Conservation (phyloP, 768 basidiomycete species). For the Xerocomellus dryophilus region DNA sequence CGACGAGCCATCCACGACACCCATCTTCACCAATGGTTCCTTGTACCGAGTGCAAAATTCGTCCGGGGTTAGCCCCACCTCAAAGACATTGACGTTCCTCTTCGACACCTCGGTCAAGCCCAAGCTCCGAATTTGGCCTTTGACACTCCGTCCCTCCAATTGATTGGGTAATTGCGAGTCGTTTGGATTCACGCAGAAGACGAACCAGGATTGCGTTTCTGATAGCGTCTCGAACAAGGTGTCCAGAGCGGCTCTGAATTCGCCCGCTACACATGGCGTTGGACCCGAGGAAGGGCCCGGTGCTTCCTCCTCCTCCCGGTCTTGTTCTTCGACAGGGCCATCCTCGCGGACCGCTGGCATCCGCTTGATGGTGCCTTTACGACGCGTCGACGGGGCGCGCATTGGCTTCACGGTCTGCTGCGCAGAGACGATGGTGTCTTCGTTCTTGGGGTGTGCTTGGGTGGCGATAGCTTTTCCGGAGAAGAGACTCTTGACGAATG, state of each 20-base stretch:
- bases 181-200: conserved; percentile 93
- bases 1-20: conserved; percentile 53
- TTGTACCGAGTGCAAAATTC: conserved; percentile 87
- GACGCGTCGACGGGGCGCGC: conserved; percentile 85
- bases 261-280: conserved; percentile 77
- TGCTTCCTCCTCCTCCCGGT: conserved; percentile 46
- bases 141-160: conserved; percentile 86
- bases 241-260: conserved; percentile 82
- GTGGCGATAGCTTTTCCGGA: conserved; percentile 87
- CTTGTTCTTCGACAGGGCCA: conserved; percentile 38
- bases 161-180: conserved; percentile 94
- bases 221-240: conserved; percentile 83
- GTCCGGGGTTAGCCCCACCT: conserved; percentile 79
- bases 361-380: conserved; percentile 71
- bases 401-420: conserved; percentile 94
- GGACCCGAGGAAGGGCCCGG: conserved; percentile 32
- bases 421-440: conserved; percentile 93
- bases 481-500: conserved; percentile 90
- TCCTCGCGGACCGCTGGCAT: conserved; percentile 36
- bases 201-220: conserved; percentile 87
- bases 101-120: conserved; percentile 78
- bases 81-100: conserved; percentile 63
- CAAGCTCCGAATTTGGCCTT: conserved; percentile 82
- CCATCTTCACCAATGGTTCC: conserved; percentile 56
- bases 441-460: conserved; percentile 86